Base-by-base conservation (phyloP, 2,329 filamentous ascomycete genomes). In the Rutstroemia sp. region DNA sequence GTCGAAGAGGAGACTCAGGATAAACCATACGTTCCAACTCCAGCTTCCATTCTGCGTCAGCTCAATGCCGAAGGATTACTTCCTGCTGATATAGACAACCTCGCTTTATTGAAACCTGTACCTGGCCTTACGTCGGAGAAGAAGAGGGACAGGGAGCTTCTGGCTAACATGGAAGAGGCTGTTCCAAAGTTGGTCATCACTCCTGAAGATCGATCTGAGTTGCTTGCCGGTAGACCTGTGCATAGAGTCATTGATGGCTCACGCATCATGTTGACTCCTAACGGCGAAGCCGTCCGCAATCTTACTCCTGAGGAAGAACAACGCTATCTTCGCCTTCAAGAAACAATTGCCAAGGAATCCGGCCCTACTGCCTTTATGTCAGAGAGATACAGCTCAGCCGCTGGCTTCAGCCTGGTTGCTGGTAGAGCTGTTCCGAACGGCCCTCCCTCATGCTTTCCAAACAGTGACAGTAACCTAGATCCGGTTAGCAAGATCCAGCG, bases 251-350 rank as follows among this genome's bases (percentile, higher is more conserved):
- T 83, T 2, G 83, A 87, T 59, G 83, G 82, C 55, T 78, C 58
- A 68, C 79, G 86, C 25, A 83, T 88, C 60, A 78, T 92, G 62
- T 81, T 92, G 52, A 91, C 88, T 0, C 86, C 88, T 0, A 84
- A 87, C 59, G 88, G 88, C 10, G 84, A 89, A 60, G 88, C 87
- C 67, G 76, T 92, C n/a, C 83, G 86, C 61, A 86, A 87, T 57
- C 72, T 94, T 54, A 83, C 78, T 1, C 72, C 78, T 4, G 81
- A 86, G 44, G 84, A 92, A 60, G 88, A 92, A 66, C 76, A 84
- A 37, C 78, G 79, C 4, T 92, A 87, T 62, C 73, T 92, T 10
- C 76, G 82, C 51, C 77, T 92, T 5, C 89, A 92, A 69, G 74
- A 77, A 48, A 73, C 73, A 6, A 72, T 89, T 46, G 77, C 78